Evolutionary conservation across 805 yeast genomes (phyloP), one percentile per base, ranked within the genome.

Genomic region (Yarrowia sp.): DNA sequence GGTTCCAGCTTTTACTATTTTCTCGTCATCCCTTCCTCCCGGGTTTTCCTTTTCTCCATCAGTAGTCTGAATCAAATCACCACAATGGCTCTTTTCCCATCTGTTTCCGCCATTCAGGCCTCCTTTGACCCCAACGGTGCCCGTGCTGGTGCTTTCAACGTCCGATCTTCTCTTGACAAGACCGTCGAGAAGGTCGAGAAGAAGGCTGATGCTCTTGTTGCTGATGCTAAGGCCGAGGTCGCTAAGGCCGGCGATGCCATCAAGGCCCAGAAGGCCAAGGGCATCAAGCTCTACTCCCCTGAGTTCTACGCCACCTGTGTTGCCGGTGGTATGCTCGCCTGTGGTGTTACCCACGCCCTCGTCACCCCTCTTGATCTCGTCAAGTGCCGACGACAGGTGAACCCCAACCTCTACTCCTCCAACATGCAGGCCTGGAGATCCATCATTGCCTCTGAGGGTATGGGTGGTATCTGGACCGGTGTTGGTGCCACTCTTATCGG

Each of bases 291-390:
- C 59, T 87, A 82, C 79, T 80, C 90, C 4, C 79, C 82, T 26
- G 87, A 89, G 76, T 90, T 87, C 81, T 90, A 83, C 79, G 81
- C 82, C 68, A 87, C 93, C 67, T 90, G 96, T 79, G 87, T 92
- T 3, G 63, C 88, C 48, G 96, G 93, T 58, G 96, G 94, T 73
- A 84, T 88, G 68, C 55, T 72, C 48, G 75, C 68, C 8, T 65
- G 68, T 12, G 68, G 68, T 52, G 45, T 32, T 35, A 92, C 97
- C 3, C 97, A 92, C 78, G 85, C 95, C 0, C 84, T 88, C 1
- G 92, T 92, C 22, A 89, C 97, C 1, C 97, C 97, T 2, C 81
- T 91, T 69, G 97, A 91, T 79, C 80, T 91, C 69, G 91, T 91
- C 72, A 91, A 91, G 77, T 89, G 93, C 79, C 86, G 96, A 76